Evolutionary conservation across 805 yeast genomes (phyloP).

Genomic region (Metschnikowia dekortorum): DNA sequence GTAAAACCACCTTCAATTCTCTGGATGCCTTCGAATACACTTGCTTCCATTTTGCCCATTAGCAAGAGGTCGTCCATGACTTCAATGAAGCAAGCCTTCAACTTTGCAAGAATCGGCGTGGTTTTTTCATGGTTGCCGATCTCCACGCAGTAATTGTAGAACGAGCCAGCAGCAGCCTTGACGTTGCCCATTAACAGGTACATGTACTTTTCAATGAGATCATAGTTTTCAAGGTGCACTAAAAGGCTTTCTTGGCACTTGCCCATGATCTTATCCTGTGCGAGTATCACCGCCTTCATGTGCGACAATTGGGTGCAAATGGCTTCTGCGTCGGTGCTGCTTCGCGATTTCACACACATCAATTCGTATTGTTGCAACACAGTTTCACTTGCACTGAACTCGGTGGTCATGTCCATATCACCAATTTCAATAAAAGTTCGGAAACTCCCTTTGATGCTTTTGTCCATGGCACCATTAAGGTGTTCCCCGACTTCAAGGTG

Average conservation of each 20-base stretch:
- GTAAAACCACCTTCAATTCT: not conserved
- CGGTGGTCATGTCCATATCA: not conserved
- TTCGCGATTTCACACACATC: not conserved
- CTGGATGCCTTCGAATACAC: not conserved
- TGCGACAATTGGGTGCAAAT: constrained; percentile 2
- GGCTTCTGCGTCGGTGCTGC: not conserved
- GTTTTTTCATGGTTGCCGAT: not conserved
- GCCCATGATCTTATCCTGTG: not conserved
- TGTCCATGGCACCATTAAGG: not conserved
- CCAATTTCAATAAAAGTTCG: not conserved
- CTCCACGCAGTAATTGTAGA: constrained; percentile 1
- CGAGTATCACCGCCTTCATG: not conserved
- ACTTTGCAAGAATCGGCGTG: not conserved
- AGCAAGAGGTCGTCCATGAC: not conserved
- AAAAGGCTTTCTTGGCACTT: not conserved
- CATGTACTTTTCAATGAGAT: not conserved
- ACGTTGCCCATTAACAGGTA: constrained; percentile 1
- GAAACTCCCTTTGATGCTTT: not conserved
- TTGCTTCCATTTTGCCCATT: not conserved
- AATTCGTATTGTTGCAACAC: constrained; percentile 1
- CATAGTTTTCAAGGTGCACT: not conserved
- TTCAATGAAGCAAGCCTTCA: not conserved
- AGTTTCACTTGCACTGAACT: not conserved
- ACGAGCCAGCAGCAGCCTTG: not conserved
- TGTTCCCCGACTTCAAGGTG: not conserved